These are phyloP conservation scores for Curvularia sp. DNA, from an alignment of 2,329 filamentous ascomycete genomes.

Conservation along the genomic window DNA sequence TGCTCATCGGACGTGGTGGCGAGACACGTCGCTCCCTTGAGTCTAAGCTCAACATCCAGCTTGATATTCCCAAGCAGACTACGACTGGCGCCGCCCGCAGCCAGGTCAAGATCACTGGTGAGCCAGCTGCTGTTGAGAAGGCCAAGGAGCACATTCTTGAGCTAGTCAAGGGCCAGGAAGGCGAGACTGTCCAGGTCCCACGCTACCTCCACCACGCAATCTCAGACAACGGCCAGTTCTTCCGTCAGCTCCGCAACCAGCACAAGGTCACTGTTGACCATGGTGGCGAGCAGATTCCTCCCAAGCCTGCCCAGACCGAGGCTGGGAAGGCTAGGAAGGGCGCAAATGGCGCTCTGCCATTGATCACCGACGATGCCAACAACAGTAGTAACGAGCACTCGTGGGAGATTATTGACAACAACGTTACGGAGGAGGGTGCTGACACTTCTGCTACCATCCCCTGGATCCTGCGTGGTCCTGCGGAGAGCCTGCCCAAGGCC, in stretches of 20 bases:
- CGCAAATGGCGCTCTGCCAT: conserved; percentile 72
- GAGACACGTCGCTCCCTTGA: conserved; percentile 86
- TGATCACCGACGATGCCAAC: conserved; percentile 83
- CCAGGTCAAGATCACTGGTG: conserved; percentile 84
- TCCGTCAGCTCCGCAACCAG: conserved; percentile 86
- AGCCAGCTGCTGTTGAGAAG: conserved; percentile 77
- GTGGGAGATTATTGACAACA: conserved; percentile 80
- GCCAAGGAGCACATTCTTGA: conserved; percentile 84
- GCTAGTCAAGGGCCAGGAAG: conserved; percentile 83
- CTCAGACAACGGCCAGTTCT: conserved; percentile 89
- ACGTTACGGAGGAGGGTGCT: conserved; percentile 59
- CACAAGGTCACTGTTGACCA: conserved; percentile 92
- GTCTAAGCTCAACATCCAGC: conserved; percentile 80
- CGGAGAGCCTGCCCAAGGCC: conserved; percentile 82
- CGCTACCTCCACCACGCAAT: conserved; percentile 82
- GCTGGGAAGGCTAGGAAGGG: conserved; percentile 56
- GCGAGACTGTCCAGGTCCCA: conserved; percentile 85
- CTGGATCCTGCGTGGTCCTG: conserved; percentile 83
- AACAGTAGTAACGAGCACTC: conserved; percentile 70
- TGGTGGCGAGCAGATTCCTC: conserved; percentile 76
- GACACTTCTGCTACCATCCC: conserved; percentile 68
- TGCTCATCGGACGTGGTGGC: conserved; percentile 90
- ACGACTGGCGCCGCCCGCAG: conserved; percentile 74
- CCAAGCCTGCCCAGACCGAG: conserved; percentile 66
- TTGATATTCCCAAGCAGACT: conserved; percentile 86